phyloP scores from a whole-genome alignment of 192 early-diverging fungal species.

The Chytriomyces hyalinus region DNA sequence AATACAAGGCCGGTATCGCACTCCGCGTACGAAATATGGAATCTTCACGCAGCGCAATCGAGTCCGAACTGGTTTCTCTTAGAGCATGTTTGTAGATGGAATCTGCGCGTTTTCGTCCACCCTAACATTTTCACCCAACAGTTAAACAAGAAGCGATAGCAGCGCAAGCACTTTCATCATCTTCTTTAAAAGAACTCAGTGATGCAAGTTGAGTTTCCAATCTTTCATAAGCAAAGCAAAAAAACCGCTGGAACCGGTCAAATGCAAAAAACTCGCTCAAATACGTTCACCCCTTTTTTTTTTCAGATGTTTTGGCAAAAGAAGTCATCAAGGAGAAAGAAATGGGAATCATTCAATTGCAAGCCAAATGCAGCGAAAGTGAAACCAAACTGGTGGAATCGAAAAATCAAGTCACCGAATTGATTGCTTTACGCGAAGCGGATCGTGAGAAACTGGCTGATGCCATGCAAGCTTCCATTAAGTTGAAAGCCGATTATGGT shows the following conservation, averaged over 20 bases:
- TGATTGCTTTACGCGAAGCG: too few species aligned
- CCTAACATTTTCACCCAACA: background rate
- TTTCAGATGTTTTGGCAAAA: background rate
- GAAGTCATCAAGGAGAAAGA: background rate
- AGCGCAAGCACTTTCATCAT: background rate
- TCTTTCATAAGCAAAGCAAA: background rate
- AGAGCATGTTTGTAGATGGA: background rate
- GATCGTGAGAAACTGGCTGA: too few species aligned
- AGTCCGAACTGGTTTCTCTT: background rate
- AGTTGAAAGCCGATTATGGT: background rate
- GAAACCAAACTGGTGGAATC: background rate
- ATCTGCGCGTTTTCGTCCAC: background rate
- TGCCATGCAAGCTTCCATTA: background rate
- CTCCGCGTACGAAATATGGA: background rate
- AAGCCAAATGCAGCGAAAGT: background rate
- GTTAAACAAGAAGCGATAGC: background rate
- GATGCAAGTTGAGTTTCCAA: background rate
- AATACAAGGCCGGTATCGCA: background rate
- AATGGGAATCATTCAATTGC: background rate
- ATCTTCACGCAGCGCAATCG: background rate
- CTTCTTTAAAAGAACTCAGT: background rate
- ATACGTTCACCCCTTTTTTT: background rate
- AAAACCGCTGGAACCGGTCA: background rate
- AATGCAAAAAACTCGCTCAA: background rate
- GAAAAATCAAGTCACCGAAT: too few species aligned